These are phyloP conservation scores for Mycena latifolia DNA, from an alignment of 768 basidiomycete species.

Conservation along the genomic window DNA sequence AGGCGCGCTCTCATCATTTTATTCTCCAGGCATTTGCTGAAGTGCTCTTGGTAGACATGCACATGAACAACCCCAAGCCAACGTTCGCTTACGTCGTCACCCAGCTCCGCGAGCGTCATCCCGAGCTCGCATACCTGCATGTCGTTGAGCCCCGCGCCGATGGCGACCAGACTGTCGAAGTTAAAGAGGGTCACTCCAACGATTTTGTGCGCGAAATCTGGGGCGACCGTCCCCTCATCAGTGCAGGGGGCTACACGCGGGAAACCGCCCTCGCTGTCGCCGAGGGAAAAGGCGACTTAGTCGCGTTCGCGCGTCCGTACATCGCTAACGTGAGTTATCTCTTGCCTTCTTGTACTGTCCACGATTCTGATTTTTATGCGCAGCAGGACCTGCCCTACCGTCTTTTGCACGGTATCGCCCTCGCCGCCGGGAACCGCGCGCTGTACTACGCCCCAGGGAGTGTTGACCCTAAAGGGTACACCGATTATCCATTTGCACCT, in stretches of 20 bases:
- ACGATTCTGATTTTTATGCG: neutral
- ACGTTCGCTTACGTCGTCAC: neutral
- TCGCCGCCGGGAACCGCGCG: neutral
- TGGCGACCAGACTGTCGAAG: conserved; percentile 4
- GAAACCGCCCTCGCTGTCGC: neutral
- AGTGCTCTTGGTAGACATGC: neutral
- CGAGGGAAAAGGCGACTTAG: neutral
- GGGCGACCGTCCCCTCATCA: neutral
- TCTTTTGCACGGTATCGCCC: neutral
- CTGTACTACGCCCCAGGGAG: neutral
- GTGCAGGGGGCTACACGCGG: neutral
- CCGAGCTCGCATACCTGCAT: conserved; percentile 1
- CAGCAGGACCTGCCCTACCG: conserved; percentile 8
- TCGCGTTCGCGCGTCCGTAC: neutral
- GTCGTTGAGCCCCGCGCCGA: neutral
- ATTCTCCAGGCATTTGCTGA: conserved; percentile 23
- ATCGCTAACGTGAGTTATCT: neutral
- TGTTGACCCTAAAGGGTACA: neutral
- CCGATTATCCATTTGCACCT: neutral
- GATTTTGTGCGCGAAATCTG: neutral
- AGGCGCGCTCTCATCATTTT: conserved; percentile 32
- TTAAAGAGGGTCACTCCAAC: neutral
- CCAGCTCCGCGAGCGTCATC: neutral
- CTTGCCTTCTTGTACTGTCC: too few relatives aligned
- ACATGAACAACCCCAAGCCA: neutral